phyloP scores from a whole-genome alignment of 225 moss, liverwort and hornwort genomes.

The Neckera pumila region DNA sequence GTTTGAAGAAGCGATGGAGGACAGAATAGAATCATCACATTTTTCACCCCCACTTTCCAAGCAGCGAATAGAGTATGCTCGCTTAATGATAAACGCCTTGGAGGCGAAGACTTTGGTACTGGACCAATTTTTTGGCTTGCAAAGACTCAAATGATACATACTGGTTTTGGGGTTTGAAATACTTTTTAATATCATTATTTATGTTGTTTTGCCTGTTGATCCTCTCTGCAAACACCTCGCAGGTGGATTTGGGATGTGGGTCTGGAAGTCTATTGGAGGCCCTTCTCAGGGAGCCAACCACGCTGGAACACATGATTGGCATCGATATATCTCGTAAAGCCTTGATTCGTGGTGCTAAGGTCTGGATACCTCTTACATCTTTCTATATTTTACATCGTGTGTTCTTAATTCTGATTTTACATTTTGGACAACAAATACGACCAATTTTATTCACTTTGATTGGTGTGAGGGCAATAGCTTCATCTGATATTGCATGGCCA shows the following conservation, averaged over 20 bases:
- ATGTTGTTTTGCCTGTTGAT: neutral
- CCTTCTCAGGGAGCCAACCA: conserved; percentile 54
- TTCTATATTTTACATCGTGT: neutral
- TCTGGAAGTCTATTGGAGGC: conserved; percentile 92
- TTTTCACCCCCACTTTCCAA: conserved; percentile 99
- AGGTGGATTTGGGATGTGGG: conserved; percentile 98
- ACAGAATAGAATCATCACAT: conserved; percentile 91
- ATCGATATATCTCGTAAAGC: conserved; percentile 85
- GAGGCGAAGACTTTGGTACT: conserved; percentile 81
- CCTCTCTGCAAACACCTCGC: neutral
- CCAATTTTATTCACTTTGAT: neutral
- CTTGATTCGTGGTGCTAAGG: conserved; percentile 94
- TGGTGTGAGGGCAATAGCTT: neutral
- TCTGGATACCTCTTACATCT: neutral
- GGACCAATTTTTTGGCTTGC: neutral
- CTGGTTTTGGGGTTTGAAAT: neutral
- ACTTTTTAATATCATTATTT: neutral
- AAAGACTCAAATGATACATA: neutral
- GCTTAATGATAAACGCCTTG: conserved; percentile 59
- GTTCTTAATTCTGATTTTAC: neutral
- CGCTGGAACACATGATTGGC: conserved; percentile 66
- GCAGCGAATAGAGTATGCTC: conserved; percentile 84
- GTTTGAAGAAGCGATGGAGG: conserved; percentile 76
- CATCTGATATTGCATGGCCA: neutral
- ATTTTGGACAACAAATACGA: neutral